Base-by-base conservation (phyloP, 2,329 filamentous ascomycete species). In the Tolypocladium ovalisporum region DNA sequence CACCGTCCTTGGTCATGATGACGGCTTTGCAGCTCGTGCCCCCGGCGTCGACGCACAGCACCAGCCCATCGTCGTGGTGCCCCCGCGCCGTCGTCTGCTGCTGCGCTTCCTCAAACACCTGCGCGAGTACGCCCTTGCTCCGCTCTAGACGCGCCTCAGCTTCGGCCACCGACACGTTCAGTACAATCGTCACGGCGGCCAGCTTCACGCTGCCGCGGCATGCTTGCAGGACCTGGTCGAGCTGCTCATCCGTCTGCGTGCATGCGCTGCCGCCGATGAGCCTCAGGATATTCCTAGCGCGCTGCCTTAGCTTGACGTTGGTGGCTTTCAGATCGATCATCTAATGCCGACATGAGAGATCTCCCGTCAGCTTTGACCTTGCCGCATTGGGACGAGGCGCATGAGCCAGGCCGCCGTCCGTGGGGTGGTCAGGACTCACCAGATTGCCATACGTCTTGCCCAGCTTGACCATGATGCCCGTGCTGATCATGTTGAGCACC, bases 371-470 rank as follows among this genome's bases (percentile, higher is more conserved):
- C 42, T 22, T 17, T n/a, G 22, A 17, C 37, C 29, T n/a, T 32
- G 65, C 69, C 57, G 36, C 34, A 17, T 15, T n/a, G 15, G 22
- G 34, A 49, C 27, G 2, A 9, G 19, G 44, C n/a, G 44, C 27
- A 15, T 10, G 27, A 29, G 42, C 24, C 22, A 27, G 10, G 39
- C 19, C 1, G 39, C 12, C 39, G n/a, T n/a, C n/a, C n/a, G n/a
- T n/a, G n/a, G n/a, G 13, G 42, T 17, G 39, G 7, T 42, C 39
- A 10, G 27, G 13, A 36, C 67, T 53, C 62, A 73, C 72, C 69
- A 75, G 63, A 54, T 75, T 74, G 12, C 71, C 71, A 56, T 71
- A 75, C 0, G 73, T 75, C 60, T 75, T 76, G 6, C 74, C 74
- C 12, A 66, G 63, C 35, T 64, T 67, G 37, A 76, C 70, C 70